Evolutionary conservation across 768 basidiomycete genomes (phyloP).

Genomic region (Mycena pura): DNA sequence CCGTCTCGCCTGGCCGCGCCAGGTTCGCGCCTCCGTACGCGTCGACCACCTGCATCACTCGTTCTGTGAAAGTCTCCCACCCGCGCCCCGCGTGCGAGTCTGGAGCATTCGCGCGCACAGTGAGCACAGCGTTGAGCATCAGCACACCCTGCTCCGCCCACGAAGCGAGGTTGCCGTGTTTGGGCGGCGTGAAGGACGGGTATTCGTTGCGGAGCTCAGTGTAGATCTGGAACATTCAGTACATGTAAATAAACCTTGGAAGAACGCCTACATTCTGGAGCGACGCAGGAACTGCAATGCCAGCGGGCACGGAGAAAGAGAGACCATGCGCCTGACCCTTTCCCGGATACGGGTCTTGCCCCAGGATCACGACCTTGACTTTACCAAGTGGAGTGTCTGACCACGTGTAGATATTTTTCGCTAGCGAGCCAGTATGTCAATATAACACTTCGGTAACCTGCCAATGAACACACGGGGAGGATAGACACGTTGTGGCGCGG

Average conservation of each 20-base stretch:
- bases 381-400: constrained; percentile 85
- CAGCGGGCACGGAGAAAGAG: constrained; percentile 89
- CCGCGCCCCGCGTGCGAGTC: constrained; percentile 86
- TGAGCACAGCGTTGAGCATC: constrained; percentile 91
- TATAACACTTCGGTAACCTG: too few species aligned
- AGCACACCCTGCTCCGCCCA: constrained; percentile 91
- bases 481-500: constrained; percentile 62
- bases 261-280: constrained; percentile 73
- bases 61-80: constrained; percentile 91
- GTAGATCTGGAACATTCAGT: too few species aligned
- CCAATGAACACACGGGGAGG: constrained; percentile 45
- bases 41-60: constrained; percentile 78
- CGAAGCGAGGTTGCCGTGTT: constrained; percentile 81
- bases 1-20: constrained; percentile 36
- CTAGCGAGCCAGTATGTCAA: constrained; percentile 38
- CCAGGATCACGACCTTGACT: constrained; percentile 88
- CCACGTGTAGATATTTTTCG: constrained; percentile 90
- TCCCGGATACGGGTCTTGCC: constrained; percentile 89
- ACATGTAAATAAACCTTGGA: too few species aligned
- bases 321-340: constrained; percentile 86
- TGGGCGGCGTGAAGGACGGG: constrained; percentile 77
- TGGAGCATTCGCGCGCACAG: constrained; percentile 77
- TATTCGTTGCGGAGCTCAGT: constrained; percentile 85
- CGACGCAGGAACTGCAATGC: constrained; percentile 79
- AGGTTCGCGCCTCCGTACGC: constrained; percentile 79